Evolutionary conservation across 768 basidiomycete species (phyloP), one percentile per base, ranked within the genome.

Genomic region (Amyloporia xantha): DNA sequence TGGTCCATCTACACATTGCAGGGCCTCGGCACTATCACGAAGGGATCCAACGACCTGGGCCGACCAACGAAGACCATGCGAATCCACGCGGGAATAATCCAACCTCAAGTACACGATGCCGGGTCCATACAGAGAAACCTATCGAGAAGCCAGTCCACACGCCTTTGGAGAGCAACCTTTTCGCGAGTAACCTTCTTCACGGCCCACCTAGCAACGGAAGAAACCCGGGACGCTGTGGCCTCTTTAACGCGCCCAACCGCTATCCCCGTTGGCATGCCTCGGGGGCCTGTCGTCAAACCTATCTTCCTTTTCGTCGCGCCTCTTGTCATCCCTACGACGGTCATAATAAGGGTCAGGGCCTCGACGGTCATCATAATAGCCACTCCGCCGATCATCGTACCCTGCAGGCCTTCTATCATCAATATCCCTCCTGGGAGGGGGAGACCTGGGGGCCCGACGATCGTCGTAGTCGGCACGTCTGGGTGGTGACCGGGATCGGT

Each of bases 351-450:
- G 78, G 77, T 88, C 84, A 82, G 84, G 84, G 66, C 71, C 77
- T 81, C 79, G 82, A 73, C 79, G 84, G 68, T 82, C 82, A 81
- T 86, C 84, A 80, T 82, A 69, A 58, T 74, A 80, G 62, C 79
- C 81, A 62, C 84, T 86, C 70, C 88, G 83, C 68, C 88, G 82
- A 69, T 88, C 84, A 80, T 90, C 88, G 82, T 89, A 87, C 82
- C 86, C 86, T 82, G 85, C 84, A 81, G 85, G 79, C 77, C 84
- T 84, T 78, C 76, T 81, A 71, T 89, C 86, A 74, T 89, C 86
- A 70, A 72, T 72, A 61, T 89, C 85, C 77, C 87, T 85, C 77
- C 74, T 77, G 51, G 81, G 76, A 58, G 86, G 82, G 65, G 87
- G 82, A 72, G 85, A 87, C 78, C 86, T 84, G 74, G 82, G 71